These are phyloP conservation scores for Tetradesmus obliquus DNA, from an alignment of 139 green algal genomes.

Conservation along the genomic window DNA sequence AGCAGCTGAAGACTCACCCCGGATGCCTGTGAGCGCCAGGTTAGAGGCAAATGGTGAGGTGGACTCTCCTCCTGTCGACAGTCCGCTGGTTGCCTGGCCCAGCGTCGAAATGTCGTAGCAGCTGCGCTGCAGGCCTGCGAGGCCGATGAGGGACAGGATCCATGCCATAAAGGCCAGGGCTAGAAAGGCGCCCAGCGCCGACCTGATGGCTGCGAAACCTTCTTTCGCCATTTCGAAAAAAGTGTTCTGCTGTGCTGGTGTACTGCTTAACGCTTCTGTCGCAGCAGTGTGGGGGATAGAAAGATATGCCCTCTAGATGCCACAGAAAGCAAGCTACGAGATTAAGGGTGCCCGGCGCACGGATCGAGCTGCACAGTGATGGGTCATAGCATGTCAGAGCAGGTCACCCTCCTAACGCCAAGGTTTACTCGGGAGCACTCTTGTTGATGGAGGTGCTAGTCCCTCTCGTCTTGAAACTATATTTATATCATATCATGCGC, in stretches of 20 bases:
- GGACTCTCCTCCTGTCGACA: neutral
- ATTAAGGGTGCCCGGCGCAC: too few species aligned
- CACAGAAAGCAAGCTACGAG: too few species aligned
- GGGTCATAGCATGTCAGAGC: neutral
- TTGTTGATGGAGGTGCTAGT: neutral
- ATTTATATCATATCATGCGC: too few species aligned
- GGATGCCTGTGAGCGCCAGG: neutral
- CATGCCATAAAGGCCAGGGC: slow-evolving; percentile 1
- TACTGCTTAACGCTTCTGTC: neutral
- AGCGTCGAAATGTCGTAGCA: neutral
- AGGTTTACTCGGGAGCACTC: neutral
- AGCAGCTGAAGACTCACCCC: neutral
- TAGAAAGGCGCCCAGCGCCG: neutral
- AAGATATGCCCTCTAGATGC: too few species aligned
- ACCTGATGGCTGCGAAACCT: neutral
- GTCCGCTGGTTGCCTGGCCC: neutral
- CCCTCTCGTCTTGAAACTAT: too few species aligned
- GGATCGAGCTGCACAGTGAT: neutral
- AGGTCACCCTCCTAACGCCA: neutral
- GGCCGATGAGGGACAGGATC: slow-evolving; percentile 10
- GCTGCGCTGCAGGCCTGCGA: slow-evolving; percentile 22
- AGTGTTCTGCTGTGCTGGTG: neutral
- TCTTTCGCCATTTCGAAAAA: neutral
- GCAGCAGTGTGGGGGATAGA: neutral
- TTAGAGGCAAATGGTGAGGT: neutral